Evolutionary conservation across 1,284 basidiomycete genomes (phyloP), one percentile per base, ranked within the genome.

Genomic region (Pseudozyma tsukubaensis): DNA sequence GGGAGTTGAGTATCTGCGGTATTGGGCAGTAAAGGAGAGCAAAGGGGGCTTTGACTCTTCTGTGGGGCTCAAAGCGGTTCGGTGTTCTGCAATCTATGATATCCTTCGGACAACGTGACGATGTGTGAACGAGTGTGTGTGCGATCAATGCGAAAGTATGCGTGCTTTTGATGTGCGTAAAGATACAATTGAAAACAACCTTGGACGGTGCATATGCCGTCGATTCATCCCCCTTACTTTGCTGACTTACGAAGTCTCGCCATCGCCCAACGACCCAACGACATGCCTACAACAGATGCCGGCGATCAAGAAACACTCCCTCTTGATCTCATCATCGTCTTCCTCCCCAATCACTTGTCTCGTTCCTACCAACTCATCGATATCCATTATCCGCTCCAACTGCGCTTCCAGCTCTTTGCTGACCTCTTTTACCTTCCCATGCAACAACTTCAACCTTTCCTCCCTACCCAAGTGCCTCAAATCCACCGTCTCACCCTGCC

Each of bases 1-100:
- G 91, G 82, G 94, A 96, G 84, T 86, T 99, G 56, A 92, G 92
- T 10, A 99, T 99, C 56, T 85, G 85, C 61, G 85, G 85, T 21
- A 57, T 85, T 63, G 71, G 75, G 24, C 68, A 77, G 50, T 81
- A 67, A 43, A 3, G n/a, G n/a, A n/a, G n/a, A n/a, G n/a, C n/a
- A n/a, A n/a, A n/a, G n/a, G n/a, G n/a, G n/a, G n/a, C n/a, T n/a
- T n/a, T n/a, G n/a, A n/a, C n/a, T n/a, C n/a, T n/a, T n/a, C n/a
- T n/a, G n/a, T n/a, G n/a, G n/a, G n/a, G n/a, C n/a, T n/a, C n/a
- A n/a, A n/a, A n/a, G n/a, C n/a, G n/a, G n/a, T n/a, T n/a, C n/a
- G n/a, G n/a, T n/a, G n/a, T 29, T 29, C 24, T 29, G 24, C 24
- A 29, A 29, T 29, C 14, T 18, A 32, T 44, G 35, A 34, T 50